Evolutionary conservation across 2,329 filamentous ascomycete genomes (phyloP).

Genomic region (Diaporthe humulicola): DNA sequence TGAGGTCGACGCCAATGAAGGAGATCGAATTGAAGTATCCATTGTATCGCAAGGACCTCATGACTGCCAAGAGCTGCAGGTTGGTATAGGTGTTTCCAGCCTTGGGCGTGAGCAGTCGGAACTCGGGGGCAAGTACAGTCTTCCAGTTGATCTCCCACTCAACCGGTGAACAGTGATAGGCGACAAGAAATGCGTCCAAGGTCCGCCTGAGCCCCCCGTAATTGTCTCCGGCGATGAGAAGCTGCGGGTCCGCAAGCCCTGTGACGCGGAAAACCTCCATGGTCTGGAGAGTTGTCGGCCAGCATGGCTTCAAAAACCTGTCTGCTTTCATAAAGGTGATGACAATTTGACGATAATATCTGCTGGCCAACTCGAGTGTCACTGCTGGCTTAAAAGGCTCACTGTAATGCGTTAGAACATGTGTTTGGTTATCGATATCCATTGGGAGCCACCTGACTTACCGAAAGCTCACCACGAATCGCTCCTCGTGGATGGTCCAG

Average conservation of each 20-base stretch:
- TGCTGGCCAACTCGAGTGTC: slow-evolving; percentile 63
- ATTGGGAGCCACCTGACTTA: slow-evolving; percentile 42
- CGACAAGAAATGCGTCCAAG: slow-evolving; percentile 67
- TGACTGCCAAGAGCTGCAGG: slow-evolving; percentile 68
- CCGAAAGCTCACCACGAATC: slow-evolving; percentile 69
- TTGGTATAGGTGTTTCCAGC: slow-evolving; percentile 57
- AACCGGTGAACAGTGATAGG: slow-evolving; percentile 63
- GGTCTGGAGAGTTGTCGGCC: slow-evolving; percentile 68
- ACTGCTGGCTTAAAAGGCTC: slow-evolving; percentile 49
- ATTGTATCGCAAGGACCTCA: slow-evolving; percentile 69
- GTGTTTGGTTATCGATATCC: neutral
- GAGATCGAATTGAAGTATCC: slow-evolving; percentile 72
- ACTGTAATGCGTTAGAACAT: slow-evolving; percentile 34
- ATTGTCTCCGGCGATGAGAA: slow-evolving; percentile 65
- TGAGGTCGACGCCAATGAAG: slow-evolving; percentile 65
- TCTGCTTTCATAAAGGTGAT: slow-evolving; percentile 67
- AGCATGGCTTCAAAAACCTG: slow-evolving; percentile 68
- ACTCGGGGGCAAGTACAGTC: slow-evolving; percentile 63
- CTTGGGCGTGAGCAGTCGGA: slow-evolving; percentile 62
- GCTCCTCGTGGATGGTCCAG: slow-evolving; percentile 65
- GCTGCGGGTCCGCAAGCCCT: slow-evolving; percentile 65
- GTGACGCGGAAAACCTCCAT: slow-evolving; percentile 65
- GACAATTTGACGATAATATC: slow-evolving; percentile 67
- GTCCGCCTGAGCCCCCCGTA: slow-evolving; percentile 68
- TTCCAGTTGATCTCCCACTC: slow-evolving; percentile 67